Evolutionary conservation across 148 eudicot genomes (phyloP), one percentile per base, ranked within the genome.

Genomic region (Rhododendron ovatum): DNA sequence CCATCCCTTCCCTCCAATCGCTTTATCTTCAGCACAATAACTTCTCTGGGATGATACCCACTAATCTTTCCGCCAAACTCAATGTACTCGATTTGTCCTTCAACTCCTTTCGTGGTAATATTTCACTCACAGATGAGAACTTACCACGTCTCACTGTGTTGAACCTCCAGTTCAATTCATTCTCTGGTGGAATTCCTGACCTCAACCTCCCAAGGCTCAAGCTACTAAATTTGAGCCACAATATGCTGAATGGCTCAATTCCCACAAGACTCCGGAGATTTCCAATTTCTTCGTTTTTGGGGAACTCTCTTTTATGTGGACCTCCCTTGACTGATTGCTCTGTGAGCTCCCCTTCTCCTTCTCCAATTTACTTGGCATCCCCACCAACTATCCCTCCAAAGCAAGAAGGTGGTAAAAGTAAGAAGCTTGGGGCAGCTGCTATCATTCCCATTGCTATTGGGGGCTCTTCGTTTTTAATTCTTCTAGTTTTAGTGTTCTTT

Each of bases 261-360:
- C 99, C 99, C 45, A 0, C 7, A 69, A 88, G 92, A 48, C 90
- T 97, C 45, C 85, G 83, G 69, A 94, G 89, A 86, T 97, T 93
- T 77, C 94, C 96, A 13, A 71, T 82, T 76, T 91, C 98, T 33
- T 91, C 98, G 9, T 97, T 95, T 82, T 9, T 82, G n/a, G 99
- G 99, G 48, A 97, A 97, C 84, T 87, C 94, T 83, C 82, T 83
- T 65, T 89, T 97, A 86, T 97, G 99, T 86, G 99, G 99, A 74
- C 80, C 93, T 5, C 99, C 99, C 87, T 87, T 95, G 51, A 86
- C 47, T 51, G 35, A 82, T 78, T 96, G 99, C 91, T 87, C 92
- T 24, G 84, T 33, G 30, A 78, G 87, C 10, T 81, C 95, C 65
- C 88, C 92, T 82, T 86, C 93, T n/a, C 86, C 87, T 85, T 88